Evolutionary conservation across 306 rosid genomes (phyloP).

Genomic region (Vachellia pachyceras): DNA sequence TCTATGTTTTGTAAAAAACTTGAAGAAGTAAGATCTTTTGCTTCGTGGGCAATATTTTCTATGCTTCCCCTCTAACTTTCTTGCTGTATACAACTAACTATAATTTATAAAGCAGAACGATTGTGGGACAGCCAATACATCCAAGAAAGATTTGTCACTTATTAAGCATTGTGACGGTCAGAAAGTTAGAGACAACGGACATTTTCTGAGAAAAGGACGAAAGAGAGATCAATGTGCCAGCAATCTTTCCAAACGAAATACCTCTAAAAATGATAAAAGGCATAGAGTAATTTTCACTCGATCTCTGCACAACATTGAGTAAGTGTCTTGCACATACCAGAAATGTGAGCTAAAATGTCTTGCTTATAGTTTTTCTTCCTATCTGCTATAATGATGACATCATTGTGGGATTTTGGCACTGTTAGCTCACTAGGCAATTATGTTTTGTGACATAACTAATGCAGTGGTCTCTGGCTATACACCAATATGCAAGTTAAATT

Average conservation of each 20-base stretch:
- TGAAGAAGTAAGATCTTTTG: slow-evolving; percentile 59
- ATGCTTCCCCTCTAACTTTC: slow-evolving; percentile 17
- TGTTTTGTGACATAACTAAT: slow-evolving; percentile 9
- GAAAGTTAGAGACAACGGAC: slow-evolving; percentile 43
- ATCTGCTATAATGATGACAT: slow-evolving; percentile 1
- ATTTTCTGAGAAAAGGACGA: slow-evolving; percentile 35
- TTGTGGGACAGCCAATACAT: slow-evolving; percentile 37
- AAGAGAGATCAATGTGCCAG: slow-evolving; percentile 44
- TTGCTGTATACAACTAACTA: slow-evolving; percentile 33
- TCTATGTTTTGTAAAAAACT: slow-evolving; percentile 56
- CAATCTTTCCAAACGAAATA: slow-evolving; percentile 39
- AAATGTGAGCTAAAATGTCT: slow-evolving; percentile 49
- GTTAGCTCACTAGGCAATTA: slow-evolving; percentile 10
- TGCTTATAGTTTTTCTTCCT: slow-evolving; percentile 29
- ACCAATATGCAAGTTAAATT: slow-evolving; percentile 6
- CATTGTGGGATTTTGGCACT: slow-evolving; percentile 27
- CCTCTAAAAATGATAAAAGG: slow-evolving; percentile 47
- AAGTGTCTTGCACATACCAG: slow-evolving; percentile 36
- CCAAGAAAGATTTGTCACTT: slow-evolving; percentile 49
- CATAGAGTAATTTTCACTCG: slow-evolving; percentile 39
- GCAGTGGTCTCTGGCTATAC: background rate
- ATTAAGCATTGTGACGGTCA: slow-evolving; percentile 48
- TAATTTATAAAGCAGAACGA: slow-evolving; percentile 55
- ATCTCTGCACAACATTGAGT: slow-evolving; percentile 30
- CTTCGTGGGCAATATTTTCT: slow-evolving; percentile 32